A percentile compares a stretch with the other conserved stretches of the same genome.
Evolutionary conservation across 306 rosid genomes (phyloP).

Genomic region (Sesbania bispinosa): DNA sequence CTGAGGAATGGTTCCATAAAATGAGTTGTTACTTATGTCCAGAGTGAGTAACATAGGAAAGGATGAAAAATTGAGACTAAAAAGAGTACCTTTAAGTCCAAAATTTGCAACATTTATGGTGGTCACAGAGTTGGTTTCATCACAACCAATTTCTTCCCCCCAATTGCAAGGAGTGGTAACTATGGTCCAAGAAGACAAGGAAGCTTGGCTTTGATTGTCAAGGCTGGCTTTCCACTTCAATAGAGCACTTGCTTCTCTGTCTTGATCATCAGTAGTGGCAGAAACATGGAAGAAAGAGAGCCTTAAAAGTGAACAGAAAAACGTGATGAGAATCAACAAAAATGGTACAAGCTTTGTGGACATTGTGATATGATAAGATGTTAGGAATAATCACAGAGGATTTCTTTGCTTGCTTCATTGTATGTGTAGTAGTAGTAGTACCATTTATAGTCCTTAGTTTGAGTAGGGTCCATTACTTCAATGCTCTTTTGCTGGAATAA

Average conservation of each 20-base stretch:
- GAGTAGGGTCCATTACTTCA: not conserved
- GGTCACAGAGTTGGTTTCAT: constrained; percentile 5
- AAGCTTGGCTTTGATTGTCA: constrained; percentile 28
- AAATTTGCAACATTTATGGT: not conserved
- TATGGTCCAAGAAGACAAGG: constrained; percentile 27
- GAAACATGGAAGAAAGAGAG: not conserved
- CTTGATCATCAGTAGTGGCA: not conserved
- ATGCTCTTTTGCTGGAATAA: not conserved
- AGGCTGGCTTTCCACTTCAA: constrained; percentile 33
- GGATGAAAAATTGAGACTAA: constrained; percentile 29
- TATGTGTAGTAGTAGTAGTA: not conserved
- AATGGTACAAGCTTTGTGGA: constrained; percentile 2
- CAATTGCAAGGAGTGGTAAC: constrained; percentile 23
- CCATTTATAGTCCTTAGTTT: not conserved
- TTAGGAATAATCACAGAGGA: not conserved
- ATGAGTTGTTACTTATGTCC: not conserved
- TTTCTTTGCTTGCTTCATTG: not conserved
- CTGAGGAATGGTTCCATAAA: constrained; percentile 26
- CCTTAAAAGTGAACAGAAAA: not conserved
- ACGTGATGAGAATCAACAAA: not conserved
- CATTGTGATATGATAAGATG: not conserved
- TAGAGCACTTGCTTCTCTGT: constrained; percentile 20
- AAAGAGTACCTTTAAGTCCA: constrained; percentile 34
- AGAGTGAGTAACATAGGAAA: constrained; percentile 18
- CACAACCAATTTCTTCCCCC: constrained; percentile 27